Conservation (phyloP, 164 flowering plant species). For the Tetrastigma voinierianum region DNA sequence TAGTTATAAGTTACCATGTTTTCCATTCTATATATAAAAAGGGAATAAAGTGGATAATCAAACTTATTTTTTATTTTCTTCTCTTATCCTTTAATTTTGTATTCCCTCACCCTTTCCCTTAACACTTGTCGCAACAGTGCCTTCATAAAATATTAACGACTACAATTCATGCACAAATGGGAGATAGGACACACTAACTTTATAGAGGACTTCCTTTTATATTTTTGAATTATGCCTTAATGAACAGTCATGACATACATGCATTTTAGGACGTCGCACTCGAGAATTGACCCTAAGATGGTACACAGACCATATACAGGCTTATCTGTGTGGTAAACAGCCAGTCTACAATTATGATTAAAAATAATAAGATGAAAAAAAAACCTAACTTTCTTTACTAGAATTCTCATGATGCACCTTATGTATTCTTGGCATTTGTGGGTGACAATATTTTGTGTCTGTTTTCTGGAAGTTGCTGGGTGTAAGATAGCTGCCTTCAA, state of each 20-base stretch:
- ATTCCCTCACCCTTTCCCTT: too few relatives aligned
- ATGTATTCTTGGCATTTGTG: neutral
- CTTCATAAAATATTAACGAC: neutral
- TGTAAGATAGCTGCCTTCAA: conserved; percentile 50
- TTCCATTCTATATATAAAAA: too few relatives aligned
- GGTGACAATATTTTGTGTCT: neutral
- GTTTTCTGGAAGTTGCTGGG: conserved; percentile 59
- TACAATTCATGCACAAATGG: neutral
- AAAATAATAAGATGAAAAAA: neutral
- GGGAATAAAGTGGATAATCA: too few relatives aligned
- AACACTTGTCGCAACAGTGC: neutral
- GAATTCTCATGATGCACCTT: neutral
- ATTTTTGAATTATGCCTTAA: neutral
- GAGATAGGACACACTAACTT: neutral
- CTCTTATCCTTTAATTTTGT: too few relatives aligned
- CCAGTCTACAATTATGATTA: neutral
- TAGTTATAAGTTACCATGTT: too few relatives aligned
- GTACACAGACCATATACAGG: neutral
- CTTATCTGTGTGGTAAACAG: neutral
- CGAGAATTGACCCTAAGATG: neutral
- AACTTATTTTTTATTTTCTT: too few relatives aligned
- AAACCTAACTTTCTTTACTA: neutral
- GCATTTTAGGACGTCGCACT: neutral
- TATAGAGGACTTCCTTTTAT: neutral
- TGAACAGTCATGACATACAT: neutral